Conservation (phyloP, 208 protist species). For the Cochliopodium minus region DNA sequence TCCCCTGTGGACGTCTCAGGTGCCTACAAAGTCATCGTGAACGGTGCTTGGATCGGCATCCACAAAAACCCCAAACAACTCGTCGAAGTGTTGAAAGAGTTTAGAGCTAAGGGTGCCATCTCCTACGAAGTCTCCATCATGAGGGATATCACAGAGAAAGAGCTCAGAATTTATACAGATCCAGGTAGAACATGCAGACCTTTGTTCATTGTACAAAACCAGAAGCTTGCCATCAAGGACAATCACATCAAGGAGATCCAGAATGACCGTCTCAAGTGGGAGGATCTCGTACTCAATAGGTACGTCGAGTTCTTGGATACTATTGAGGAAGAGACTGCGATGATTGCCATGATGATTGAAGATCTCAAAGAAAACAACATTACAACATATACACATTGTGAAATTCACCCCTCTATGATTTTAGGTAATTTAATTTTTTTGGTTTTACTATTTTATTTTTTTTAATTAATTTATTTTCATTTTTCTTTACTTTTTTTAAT, state of each 20-base stretch:
- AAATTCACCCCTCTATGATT: conserved; percentile 91
- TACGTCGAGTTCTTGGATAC: conserved; percentile 71
- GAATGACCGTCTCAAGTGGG: conserved; percentile 44
- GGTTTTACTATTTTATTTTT: no score
- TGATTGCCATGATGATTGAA: conserved; percentile 55
- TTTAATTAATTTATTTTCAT: no score
- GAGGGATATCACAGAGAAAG: conserved; percentile 37
- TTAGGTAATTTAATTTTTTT: no score
- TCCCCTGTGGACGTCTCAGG: conserved; percentile 18
- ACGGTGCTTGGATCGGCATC: conserved; percentile 73
- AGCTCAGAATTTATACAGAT: conserved; percentile 56
- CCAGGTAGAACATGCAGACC: conserved; percentile 45
- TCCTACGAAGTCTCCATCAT: conserved; percentile 34
- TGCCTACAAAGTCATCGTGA: conserved; percentile 70
- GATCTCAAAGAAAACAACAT: conserved; percentile 26
- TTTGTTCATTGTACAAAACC: conserved; percentile 59
- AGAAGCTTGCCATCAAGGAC: conserved; percentile 32
- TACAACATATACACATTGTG: conserved; percentile 73
- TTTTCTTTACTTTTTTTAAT: no score
- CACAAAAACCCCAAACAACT: conserved; percentile 43
- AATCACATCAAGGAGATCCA: conserved; percentile 30
- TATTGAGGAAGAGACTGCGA: conserved; percentile 49
- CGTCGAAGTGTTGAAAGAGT: conserved; percentile 28
- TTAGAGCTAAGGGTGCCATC: conserved; percentile 34
- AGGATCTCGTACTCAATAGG: conserved; percentile 64